phyloP scores from a whole-genome alignment of 2,329 filamentous ascomycete species.

The Verticillium longisporum region DNA sequence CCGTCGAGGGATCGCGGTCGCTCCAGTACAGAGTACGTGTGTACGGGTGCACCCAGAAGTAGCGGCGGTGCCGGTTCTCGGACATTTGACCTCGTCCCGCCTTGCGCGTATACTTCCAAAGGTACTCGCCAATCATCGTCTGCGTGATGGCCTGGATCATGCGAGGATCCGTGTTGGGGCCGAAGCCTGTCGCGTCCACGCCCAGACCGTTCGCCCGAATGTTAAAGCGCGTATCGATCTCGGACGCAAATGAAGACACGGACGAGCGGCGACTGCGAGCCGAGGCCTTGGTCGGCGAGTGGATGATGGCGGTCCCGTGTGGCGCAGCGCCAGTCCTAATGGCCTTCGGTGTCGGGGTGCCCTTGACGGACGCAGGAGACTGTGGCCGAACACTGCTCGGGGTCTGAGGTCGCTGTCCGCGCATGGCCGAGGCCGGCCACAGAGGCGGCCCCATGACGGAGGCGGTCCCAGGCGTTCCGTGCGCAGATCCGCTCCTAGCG shows the following conservation, averaged over 20 bases:
- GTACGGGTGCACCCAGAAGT: constrained; percentile 99
- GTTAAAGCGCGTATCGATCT: constrained; percentile 87
- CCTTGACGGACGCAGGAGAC: constrained; percentile 41
- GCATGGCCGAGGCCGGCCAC: constrained; percentile 68
- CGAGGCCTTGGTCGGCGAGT: constrained; percentile 39
- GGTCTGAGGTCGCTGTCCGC: constrained; percentile 50
- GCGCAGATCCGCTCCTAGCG: constrained; percentile 53
- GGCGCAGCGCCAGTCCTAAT: constrained; percentile 34
- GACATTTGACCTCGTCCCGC: constrained; percentile 84
- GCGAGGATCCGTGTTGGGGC: constrained; percentile 76
- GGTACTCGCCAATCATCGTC: constrained; percentile 97
- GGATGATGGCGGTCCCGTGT: constrained; percentile 37
- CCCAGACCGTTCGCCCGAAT: constrained; percentile 52
- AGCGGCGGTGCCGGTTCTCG: constrained; percentile 81
- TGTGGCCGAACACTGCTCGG: constrained; percentile 43
- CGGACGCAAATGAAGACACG: constrained; percentile 90
- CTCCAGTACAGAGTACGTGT: constrained; percentile 97
- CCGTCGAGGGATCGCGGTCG: constrained; percentile 74
- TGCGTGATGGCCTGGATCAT: constrained; percentile 99
- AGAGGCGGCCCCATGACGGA: constrained; percentile 74
- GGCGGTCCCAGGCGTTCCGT: constrained; percentile 31
- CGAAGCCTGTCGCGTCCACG: constrained; percentile 51
- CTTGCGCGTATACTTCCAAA: constrained; percentile 99
- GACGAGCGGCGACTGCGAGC: constrained; percentile 64
- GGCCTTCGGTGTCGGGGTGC: constrained; percentile 51